Evolutionary conservation across 139 green algal genomes (phyloP).

Genomic region (Tetraselmis striata): DNA sequence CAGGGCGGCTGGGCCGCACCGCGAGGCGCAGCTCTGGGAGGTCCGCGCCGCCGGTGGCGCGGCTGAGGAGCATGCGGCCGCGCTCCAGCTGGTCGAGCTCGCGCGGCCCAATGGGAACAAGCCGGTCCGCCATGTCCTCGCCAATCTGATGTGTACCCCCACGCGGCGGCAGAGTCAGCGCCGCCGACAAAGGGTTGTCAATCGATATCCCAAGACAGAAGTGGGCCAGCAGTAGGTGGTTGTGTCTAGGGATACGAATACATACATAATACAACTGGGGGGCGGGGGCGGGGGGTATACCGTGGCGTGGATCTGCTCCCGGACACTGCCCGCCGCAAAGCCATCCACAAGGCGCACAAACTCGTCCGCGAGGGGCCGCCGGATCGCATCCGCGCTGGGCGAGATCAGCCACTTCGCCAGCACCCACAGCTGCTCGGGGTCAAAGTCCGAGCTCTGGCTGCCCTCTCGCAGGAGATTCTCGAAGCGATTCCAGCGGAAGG

Average conservation of each 20-base stretch:
- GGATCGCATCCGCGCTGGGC: not conserved
- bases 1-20: too few relatives aligned
- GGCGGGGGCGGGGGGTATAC: slow-evolving; percentile 1
- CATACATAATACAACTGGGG: not conserved
- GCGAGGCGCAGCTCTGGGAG: too few relatives aligned
- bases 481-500: slow-evolving; percentile 70
- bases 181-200: not conserved
- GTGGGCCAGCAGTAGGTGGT: not conserved
- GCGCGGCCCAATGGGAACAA: slow-evolving; percentile 46
- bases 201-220: too few relatives aligned
- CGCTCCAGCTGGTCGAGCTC: slow-evolving; percentile 40
- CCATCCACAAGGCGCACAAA: not conserved
- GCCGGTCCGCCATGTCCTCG: slow-evolving; percentile 26
- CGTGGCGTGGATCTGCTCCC: not conserved
- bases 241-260: not conserved
- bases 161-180: not conserved
- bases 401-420: slow-evolving; percentile 72
- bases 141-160: slow-evolving; percentile 9
- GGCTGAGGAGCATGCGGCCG: slow-evolving; percentile 33
- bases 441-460: slow-evolving; percentile 68
- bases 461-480: slow-evolving; percentile 81
- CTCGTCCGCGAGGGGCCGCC: slow-evolving; percentile 1
- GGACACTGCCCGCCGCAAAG: not conserved
- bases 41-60: too few relatives aligned
- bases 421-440: slow-evolving; percentile 77